phyloP scores from a whole-genome alignment of 768 basidiomycete genomes.

The Amanita molliuscula region DNA sequence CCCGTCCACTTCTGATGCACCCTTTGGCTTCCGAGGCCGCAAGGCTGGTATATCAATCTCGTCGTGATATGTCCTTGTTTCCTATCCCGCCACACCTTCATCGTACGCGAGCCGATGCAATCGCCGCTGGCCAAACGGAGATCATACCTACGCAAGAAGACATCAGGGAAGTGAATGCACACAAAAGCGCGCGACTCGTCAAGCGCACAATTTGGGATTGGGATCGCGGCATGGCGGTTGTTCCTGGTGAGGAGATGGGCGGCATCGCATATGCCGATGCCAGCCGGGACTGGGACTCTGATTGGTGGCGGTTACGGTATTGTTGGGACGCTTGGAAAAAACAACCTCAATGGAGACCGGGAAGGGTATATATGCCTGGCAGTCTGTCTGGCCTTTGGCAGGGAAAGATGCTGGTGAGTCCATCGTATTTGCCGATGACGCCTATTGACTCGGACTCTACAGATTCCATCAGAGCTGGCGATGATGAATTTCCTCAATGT shows the following conservation, averaged over 20 bases:
- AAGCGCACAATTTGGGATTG: slow-evolving; percentile 19
- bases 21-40: slow-evolving; percentile 50
- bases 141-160: slow-evolving; percentile 46
- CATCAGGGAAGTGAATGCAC: slow-evolving; percentile 44
- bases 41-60: slow-evolving; percentile 51
- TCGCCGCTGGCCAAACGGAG: slow-evolving; percentile 12
- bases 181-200: slow-evolving; percentile 21
- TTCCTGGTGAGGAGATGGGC: slow-evolving; percentile 11
- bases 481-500: slow-evolving; percentile 5
- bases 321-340: slow-evolving; percentile 25
- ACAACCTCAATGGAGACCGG: slow-evolving; percentile 18
- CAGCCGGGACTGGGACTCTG: slow-evolving; percentile 43
- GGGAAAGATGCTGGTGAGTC: slow-evolving; percentile 48
- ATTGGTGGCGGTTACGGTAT: slow-evolving; percentile 43
- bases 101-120: slow-evolving; percentile 17
- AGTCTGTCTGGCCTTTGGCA: slow-evolving; percentile 49
- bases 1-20: slow-evolving; percentile 16
- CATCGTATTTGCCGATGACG: not conserved
- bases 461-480: slow-evolving; percentile 3
- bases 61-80: slow-evolving; percentile 39
- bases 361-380: slow-evolving; percentile 37
- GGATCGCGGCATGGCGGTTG: slow-evolving; percentile 9
- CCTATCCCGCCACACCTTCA: slow-evolving; percentile 28
- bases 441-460: not conserved
- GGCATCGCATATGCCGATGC: slow-evolving; percentile 10